Evolutionary conservation across 352 stramenopile genomes (phyloP).

Genomic region (Blastocystis sp.): DNA sequence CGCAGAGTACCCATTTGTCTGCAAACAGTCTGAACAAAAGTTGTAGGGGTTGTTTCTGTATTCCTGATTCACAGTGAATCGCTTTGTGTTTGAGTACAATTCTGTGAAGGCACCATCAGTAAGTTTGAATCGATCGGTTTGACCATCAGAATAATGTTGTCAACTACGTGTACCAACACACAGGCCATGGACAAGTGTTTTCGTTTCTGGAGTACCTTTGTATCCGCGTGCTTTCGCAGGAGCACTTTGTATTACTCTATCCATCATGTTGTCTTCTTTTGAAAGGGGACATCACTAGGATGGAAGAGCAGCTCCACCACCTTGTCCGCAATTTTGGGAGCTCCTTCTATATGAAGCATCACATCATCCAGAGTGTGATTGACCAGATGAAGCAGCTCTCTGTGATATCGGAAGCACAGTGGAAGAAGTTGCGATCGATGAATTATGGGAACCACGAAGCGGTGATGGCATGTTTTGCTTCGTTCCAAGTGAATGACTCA

Average conservation of each 20-base stretch:
- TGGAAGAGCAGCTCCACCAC: not conserved
- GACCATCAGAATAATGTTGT: not conserved
- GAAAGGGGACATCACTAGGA: not conserved
- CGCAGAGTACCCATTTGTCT: too few relatives aligned
- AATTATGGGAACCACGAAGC: not conserved
- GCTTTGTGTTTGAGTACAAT: not conserved
- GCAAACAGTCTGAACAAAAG: too few relatives aligned
- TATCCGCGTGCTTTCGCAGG: not conserved
- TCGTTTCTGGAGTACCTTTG: not conserved
- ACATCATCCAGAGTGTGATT: not conserved
- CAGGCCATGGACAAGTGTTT: not conserved
- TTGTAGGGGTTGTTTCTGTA: not conserved
- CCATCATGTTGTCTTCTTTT: not conserved
- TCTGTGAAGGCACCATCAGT: not conserved
- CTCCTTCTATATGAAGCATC: not conserved
- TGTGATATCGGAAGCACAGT: not conserved
- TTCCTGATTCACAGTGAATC: not conserved
- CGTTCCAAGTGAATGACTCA: not conserved
- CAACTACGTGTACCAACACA: not conserved
- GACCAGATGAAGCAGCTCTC: not conserved
- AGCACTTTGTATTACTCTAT: not conserved
- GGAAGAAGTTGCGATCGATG: not conserved
- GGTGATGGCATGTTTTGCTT: not conserved
- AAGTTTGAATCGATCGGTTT: not conserved
- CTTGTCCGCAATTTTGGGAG: not conserved